Evolutionary conservation across 805 yeast species (phyloP), one percentile per base, ranked within the genome.

Genomic region (Yarrowia hollandica): DNA sequence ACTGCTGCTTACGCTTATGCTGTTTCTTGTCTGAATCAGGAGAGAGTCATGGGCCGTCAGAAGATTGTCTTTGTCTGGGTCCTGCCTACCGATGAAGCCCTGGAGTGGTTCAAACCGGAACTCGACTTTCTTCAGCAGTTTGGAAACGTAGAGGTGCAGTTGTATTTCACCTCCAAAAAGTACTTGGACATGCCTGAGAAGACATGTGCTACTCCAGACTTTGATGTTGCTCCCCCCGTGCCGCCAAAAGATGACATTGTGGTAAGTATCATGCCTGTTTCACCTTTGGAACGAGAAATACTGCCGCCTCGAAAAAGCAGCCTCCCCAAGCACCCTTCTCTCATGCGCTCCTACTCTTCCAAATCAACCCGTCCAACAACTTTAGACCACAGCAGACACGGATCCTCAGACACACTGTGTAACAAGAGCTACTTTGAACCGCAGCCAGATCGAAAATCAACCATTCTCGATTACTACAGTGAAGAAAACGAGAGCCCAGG

Each of bases 1-100:
- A 84, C 92, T 0, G 90, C 83, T 1, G 75, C 81, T 18, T 78
- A 79, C 60, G 71, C 81, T 4, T 75, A 80, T 42, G 68, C 67
- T 15, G 52, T 44, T 1, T 44, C 52, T 2, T 44, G 52, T 28
- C 35, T 44, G 23, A 28, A 44, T n/a, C 54, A 48, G 14, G 65
- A 65, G 15, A 31, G 64, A n/a, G 31, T 31, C 2, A 38, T 55
- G 26, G 46, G 41, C 2, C 38, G 48, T 14, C 63, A 65, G 15
- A 60, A 60, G 21, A 57, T 68, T 34, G 66, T 65, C 56, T 62
- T 73, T 42, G 41, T 66, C 14, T 71, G 75, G 75, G 67, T 71
- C 10, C 59, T 68, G 14, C 57, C 68, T 48, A 68, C 61, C 22
- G 67, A 52, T 37, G 62, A 26, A 52, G 68, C 67, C 35, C 60